These are phyloP conservation scores for Lipomyces yamadae DNA, from an alignment of 805 yeast species.

Conservation along the genomic window DNA sequence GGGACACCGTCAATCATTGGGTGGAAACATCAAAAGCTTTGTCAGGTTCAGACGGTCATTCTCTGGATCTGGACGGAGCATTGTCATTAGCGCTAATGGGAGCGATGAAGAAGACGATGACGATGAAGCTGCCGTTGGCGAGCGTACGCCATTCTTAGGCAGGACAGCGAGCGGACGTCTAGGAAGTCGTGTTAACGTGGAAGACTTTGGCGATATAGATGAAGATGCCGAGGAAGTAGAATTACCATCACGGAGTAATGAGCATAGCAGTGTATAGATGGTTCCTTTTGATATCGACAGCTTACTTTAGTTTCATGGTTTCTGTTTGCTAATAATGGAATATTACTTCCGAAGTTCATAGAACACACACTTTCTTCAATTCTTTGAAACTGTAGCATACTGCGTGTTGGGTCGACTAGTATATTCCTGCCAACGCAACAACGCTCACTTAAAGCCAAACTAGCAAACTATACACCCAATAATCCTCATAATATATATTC, in stretches of 20 bases:
- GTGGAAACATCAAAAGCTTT: constrained; percentile 3
- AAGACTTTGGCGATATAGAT: constrained; percentile 15
- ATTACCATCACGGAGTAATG: constrained; percentile 11
- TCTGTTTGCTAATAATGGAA: not conserved
- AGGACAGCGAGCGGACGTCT: constrained; percentile 22
- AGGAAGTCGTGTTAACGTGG: constrained; percentile 25
- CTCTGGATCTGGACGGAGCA: constrained; percentile 3
- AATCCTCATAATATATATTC: not conserved
- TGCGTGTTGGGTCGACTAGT: not conserved
- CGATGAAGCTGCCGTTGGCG: constrained; percentile 13
- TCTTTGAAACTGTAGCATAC: not conserved
- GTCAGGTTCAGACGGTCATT: constrained; percentile 16
- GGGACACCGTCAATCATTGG: constrained; percentile 3
- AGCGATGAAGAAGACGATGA: constrained; percentile 21
- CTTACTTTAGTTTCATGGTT: not conserved
- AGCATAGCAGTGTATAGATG: constrained; percentile 1
- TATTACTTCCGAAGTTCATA: not conserved
- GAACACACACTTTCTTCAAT: not conserved
- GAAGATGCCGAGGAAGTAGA: constrained; percentile 21
- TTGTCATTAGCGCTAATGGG: constrained; percentile 16
- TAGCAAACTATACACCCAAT: not conserved
- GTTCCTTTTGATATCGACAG: not conserved
- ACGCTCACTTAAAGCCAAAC: not conserved
- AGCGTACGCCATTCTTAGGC: constrained; percentile 21
- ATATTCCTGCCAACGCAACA: not conserved